These are phyloP conservation scores for Candida buenavistaensis DNA, from an alignment of 1,139 yeast species.

Conservation along the genomic window DNA sequence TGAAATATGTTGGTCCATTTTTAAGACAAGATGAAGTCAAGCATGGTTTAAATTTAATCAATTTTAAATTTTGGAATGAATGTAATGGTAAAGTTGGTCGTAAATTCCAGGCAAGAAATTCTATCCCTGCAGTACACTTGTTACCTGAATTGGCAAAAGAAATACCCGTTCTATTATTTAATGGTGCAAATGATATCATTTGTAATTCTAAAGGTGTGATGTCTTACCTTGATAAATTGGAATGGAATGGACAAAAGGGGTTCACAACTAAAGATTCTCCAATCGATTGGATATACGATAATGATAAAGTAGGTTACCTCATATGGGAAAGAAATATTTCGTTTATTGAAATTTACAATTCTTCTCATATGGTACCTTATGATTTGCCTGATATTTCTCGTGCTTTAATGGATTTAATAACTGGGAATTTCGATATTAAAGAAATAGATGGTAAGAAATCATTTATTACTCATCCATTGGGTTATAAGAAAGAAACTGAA, in stretches of 20 bases:
- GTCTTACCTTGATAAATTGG: conserved; percentile 56
- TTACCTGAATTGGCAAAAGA: conserved; percentile 64
- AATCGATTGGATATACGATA: conserved; percentile 55
- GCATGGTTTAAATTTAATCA: conserved; percentile 54
- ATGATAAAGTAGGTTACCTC: conserved; percentile 50
- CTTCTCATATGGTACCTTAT: conserved; percentile 95
- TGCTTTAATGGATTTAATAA: conserved; percentile 61
- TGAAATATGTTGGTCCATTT: conserved; percentile 59
- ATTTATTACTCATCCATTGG: conserved; percentile 34
- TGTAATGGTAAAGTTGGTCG: conserved; percentile 64
- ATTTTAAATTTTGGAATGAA: conserved; percentile 64
- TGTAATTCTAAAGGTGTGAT: conserved; percentile 84
- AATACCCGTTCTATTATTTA: conserved; percentile 69
- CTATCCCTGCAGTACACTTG: conserved; percentile 63
- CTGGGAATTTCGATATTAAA: conserved; percentile 31
- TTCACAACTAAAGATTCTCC: conserved; percentile 38
- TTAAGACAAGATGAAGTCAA: conserved; percentile 57
- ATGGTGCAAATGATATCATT: conserved; percentile 86
- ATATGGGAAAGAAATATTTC: conserved; percentile 69
- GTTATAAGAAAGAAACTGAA: conserved; percentile 18
- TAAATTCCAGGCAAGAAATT: conserved; percentile 49
- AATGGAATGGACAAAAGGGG: conserved; percentile 70
- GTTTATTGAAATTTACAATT: conserved; percentile 67
- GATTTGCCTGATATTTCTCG: conserved; percentile 72
- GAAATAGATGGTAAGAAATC: conserved; percentile 17